Conservation (phyloP, 1,284 basidiomycete species). For the Malassezia restricta region DNA sequence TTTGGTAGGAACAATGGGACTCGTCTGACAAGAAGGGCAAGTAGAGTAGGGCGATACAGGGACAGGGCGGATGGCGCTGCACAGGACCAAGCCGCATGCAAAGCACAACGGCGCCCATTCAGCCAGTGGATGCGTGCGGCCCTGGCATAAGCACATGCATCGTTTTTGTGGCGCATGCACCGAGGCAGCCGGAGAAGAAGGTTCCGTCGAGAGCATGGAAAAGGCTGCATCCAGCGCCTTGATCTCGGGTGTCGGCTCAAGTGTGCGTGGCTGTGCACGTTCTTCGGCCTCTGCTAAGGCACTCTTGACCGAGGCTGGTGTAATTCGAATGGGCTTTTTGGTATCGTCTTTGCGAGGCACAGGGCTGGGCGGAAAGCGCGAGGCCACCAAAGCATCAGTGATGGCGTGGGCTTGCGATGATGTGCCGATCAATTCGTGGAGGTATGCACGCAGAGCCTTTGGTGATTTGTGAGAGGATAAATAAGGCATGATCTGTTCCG, state of each 20-base stretch:
- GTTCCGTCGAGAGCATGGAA: constrained; percentile 9
- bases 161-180: neutral
- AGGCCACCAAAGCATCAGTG: constrained; percentile 1
- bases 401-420: constrained; percentile 4
- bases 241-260: constrained; percentile 13
- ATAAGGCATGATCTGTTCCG: constrained; percentile 7
- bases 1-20: constrained; percentile 5
- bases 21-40: constrained; percentile 11
- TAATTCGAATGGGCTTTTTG: constrained; percentile 3
- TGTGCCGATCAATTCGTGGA: constrained; percentile 13
- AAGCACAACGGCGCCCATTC: constrained; percentile 4
- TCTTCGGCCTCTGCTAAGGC: constrained; percentile 7
- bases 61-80: constrained; percentile 4
- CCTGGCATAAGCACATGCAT: constrained; percentile 13
- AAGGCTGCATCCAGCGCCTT: constrained; percentile 5
- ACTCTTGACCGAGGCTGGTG: neutral
- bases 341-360: neutral
- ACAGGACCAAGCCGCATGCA: constrained; percentile 11
- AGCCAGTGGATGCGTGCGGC: constrained; percentile 1
- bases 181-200: neutral
- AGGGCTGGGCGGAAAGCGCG: neutral
- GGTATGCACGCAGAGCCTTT: constrained; percentile 3
- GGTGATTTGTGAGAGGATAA: constrained; percentile 7
- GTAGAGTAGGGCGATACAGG: constrained; percentile 7
- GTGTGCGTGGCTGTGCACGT: neutral